These are phyloP conservation scores for Clavispora asparagi DNA, from an alignment of 805 yeast genomes.

Conservation along the genomic window DNA sequence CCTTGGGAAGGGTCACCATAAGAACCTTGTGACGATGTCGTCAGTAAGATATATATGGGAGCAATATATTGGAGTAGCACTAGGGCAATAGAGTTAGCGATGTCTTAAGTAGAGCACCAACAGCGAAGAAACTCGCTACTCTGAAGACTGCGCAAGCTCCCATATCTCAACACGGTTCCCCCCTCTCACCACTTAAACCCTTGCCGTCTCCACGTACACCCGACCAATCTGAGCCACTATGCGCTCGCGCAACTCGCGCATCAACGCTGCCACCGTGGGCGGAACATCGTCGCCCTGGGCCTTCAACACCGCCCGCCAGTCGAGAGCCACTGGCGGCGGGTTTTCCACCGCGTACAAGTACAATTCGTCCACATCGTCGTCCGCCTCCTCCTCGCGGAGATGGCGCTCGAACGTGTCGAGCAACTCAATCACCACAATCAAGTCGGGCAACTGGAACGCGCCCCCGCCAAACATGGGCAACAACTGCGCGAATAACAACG, in stretches of 20 bases:
- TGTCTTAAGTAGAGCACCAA: too few relatives aligned
- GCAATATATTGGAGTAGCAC: too few relatives aligned
- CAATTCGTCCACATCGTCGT: constrained; percentile 29
- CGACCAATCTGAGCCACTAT: constrained; percentile 29
- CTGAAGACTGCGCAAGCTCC: too few relatives aligned
- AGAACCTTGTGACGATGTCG: too few relatives aligned
- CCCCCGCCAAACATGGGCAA: constrained; percentile 32
- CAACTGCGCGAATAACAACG: constrained; percentile 46
- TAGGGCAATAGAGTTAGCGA: too few relatives aligned
- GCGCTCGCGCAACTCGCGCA: constrained; percentile 25
- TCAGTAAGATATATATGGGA: too few relatives aligned
- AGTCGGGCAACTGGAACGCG: constrained; percentile 18
- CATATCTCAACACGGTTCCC: too few relatives aligned
- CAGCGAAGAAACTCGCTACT: too few relatives aligned
- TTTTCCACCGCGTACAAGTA: constrained; percentile 25
- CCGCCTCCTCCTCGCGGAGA: constrained; percentile 11
- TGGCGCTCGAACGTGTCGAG: constrained; percentile 32
- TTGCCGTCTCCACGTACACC: constrained; percentile 23
- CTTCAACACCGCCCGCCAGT: constrained; percentile 31
- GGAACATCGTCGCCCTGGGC: constrained; percentile 19
- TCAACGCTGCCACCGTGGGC: constrained; percentile 18
- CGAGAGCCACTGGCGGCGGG: constrained; percentile 19
- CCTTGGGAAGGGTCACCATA: too few relatives aligned
- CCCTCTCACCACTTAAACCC: too few relatives aligned
- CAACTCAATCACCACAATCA: constrained; percentile 25